Evolutionary conservation across 495 filamentous ascomycete genomes (phyloP).

Genomic region (Jackrogersella multiformis): DNA sequence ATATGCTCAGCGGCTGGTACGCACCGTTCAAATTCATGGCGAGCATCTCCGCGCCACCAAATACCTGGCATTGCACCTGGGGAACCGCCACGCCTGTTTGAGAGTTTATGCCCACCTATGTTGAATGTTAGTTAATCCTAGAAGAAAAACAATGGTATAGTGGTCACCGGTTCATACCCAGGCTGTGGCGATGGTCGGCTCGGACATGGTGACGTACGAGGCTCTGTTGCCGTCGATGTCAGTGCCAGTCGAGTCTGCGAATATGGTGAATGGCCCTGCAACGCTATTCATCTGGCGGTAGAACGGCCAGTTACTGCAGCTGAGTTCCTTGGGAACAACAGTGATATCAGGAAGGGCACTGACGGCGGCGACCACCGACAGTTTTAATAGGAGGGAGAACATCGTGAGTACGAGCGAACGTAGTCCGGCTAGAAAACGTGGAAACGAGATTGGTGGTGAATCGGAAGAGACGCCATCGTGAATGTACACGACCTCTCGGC

Average conservation of each 20-base stretch:
- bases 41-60: slow-evolving; percentile 37
- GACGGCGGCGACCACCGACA: slow-evolving; percentile 20
- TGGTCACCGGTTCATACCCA: slow-evolving; percentile 16
- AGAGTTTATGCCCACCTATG: slow-evolving; percentile 19
- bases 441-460: background rate
- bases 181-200: slow-evolving; percentile 16
- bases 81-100: slow-evolving; percentile 14
- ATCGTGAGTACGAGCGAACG: slow-evolving; percentile 8
- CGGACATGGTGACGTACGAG: slow-evolving; percentile 14
- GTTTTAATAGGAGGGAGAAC: slow-evolving; percentile 9
- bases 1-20: slow-evolving; percentile 37
- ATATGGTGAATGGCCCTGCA: slow-evolving; percentile 28
- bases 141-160: background rate
- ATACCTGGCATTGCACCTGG: slow-evolving; percentile 33
- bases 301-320: slow-evolving; percentile 41
- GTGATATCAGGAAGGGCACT: slow-evolving; percentile 26
- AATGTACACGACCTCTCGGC: background rate
- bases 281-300: slow-evolving; percentile 29
- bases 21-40: slow-evolving; percentile 23
- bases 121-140: background rate
- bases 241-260: slow-evolving; percentile 36
- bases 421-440: background rate
- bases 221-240: slow-evolving; percentile 34
- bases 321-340: slow-evolving; percentile 34
- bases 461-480: slow-evolving; percentile 20